These are phyloP conservation scores for Aphanomyces cochlioides DNA, from an alignment of 352 stramenopile genomes.

Conservation along the genomic window DNA sequence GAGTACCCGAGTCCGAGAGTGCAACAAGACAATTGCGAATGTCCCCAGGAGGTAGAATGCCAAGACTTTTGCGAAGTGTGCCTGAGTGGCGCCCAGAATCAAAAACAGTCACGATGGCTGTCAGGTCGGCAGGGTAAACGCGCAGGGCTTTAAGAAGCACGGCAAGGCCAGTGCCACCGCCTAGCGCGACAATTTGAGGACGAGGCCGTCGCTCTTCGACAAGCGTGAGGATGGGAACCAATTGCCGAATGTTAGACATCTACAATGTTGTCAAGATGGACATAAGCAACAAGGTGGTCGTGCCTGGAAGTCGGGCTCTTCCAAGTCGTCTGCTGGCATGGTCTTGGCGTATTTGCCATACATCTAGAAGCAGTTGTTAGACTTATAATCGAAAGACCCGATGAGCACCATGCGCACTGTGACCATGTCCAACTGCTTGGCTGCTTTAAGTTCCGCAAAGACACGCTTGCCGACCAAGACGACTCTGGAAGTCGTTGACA, in stretches of 20 bases:
- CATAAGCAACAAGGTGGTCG: not conserved
- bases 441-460: slow-evolving; percentile 85
- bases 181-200: slow-evolving; percentile 81
- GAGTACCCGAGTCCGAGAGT: slow-evolving; percentile 68
- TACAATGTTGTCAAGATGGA: slow-evolving; percentile 28
- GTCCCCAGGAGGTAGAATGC: slow-evolving; percentile 75
- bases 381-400: too few relatives aligned
- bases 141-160: slow-evolving; percentile 81
- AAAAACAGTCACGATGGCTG: slow-evolving; percentile 84
- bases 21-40: slow-evolving; percentile 85
- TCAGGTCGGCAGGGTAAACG: slow-evolving; percentile 79
- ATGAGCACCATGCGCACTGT: slow-evolving; percentile 63
- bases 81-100: slow-evolving; percentile 80
- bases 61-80: slow-evolving; percentile 73
- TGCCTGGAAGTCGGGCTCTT: slow-evolving; percentile 80
- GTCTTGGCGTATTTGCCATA: slow-evolving; percentile 80
- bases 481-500: slow-evolving; percentile 60
- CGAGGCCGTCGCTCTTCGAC: slow-evolving; percentile 73
- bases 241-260: slow-evolving; percentile 75
- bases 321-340: slow-evolving; percentile 80
- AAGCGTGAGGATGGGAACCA: slow-evolving; percentile 68
- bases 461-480: slow-evolving; percentile 79
- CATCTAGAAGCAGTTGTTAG: slow-evolving; percentile 38
- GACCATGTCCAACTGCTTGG: slow-evolving; percentile 71
- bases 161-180: slow-evolving; percentile 71